Evolutionary conservation across 371 early-diverging fungal species (phyloP), one percentile per base, ranked within the genome.

Genomic region (Mortierella sp.): DNA sequence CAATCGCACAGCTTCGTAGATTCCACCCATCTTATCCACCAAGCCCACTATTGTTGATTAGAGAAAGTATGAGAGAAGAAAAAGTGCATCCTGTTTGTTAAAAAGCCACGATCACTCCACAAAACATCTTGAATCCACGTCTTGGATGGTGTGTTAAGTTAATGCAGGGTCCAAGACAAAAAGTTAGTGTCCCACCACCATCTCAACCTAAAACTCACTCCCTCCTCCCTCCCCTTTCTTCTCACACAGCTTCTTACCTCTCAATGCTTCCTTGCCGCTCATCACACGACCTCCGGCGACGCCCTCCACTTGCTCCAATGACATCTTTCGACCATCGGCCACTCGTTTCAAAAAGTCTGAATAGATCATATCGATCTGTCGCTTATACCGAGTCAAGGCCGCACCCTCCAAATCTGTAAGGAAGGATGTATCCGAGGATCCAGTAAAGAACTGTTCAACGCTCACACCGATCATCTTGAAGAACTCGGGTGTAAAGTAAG

Each of bases 231-330:
- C 9, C 37, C 37, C 37, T 9, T 37, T 9, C 37, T 37, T 37
- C 9, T 37, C 37, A 5, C 9, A 3, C 37, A 6, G 6, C 50
- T n/a, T n/a, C 21, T 53, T 74, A 74, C 75, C 74, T 46, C 72
- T 73, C 29, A 73, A 48, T 9, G 89, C 90, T 57, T 88, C 83
- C 37, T 57, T 61, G 15, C 89, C 90, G 23, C 76, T 87, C 80
- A 83, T 89, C 26, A 90, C 83, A 23, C 84, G 83, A n/a, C 90
- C 90, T 2, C 85, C 85, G 0, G 89, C 88, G 44, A 88, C 81
- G 11, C 50, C 47, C 62, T 85, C 87, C 0, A 85, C 83, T 37
- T 85, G 72, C 56, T 86, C 88, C n/a, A 70, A 5, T 2, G 77
- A 77, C 62, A 81, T 55, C 16, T 76, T 77, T 15, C 91, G 82